Percentiles rank a stretch among this genome's conserved stretches.
Conservation (phyloP, 2,329 filamentous ascomycete species). For the Xylariaceae sp. region DNA sequence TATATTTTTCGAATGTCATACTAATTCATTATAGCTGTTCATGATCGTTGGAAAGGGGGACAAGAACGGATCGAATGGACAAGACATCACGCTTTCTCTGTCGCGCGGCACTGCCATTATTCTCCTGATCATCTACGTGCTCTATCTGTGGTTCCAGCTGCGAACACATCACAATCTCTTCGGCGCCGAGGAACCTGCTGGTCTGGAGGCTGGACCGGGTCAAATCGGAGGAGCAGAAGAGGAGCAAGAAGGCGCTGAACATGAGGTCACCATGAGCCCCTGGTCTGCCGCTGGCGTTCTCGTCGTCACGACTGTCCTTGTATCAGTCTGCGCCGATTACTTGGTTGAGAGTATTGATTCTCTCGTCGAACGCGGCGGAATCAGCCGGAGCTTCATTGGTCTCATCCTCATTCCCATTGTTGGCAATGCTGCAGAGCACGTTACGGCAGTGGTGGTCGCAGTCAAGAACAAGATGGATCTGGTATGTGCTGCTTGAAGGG, state of each 20-base stretch:
- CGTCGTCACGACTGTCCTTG: constrained; percentile 63
- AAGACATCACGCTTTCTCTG: constrained; percentile 61
- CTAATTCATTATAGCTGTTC: constrained; percentile 49
- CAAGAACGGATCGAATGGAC: constrained; percentile 35
- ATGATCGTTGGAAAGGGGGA: constrained; percentile 48
- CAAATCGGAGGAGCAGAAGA: constrained; percentile 26
- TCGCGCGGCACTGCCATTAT: constrained; percentile 74
- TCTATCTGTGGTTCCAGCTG: constrained; percentile 76
- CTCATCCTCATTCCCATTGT: constrained; percentile 75
- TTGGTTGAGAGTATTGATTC: constrained; percentile 71
- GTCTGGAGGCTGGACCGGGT: constrained; percentile 19
- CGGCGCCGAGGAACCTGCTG: constrained; percentile 42
- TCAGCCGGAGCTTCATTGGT: constrained; percentile 78
- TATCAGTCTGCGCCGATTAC: constrained; percentile 71
- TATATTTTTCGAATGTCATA: neutral
- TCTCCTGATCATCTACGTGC: constrained; percentile 65
- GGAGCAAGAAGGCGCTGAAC: constrained; percentile 34
- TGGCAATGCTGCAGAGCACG: constrained; percentile 75
- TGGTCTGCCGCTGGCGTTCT: constrained; percentile 61
- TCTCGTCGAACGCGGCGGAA: constrained; percentile 62
- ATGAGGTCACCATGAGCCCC: constrained; percentile 49
- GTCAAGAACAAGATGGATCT: constrained; percentile 71
- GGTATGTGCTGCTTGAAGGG: constrained; percentile 19
- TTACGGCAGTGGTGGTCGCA: constrained; percentile 74
- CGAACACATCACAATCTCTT: constrained; percentile 70